Evolutionary conservation across 768 basidiomycete genomes (phyloP).

Genomic region (Boletus pseudo-olivaceus): DNA sequence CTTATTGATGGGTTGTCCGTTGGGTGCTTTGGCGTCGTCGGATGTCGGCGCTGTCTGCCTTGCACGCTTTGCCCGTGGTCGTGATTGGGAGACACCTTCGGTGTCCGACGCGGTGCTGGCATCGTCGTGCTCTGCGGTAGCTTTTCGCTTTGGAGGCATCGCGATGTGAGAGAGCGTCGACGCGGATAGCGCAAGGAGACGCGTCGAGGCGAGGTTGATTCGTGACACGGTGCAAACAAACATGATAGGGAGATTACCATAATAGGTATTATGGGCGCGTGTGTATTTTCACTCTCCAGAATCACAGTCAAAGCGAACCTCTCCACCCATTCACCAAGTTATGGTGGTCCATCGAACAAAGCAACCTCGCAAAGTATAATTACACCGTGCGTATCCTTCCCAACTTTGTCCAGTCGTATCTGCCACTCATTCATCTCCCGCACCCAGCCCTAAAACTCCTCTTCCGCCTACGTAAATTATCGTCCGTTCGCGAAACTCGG

Average conservation of each 20-base stretch:
- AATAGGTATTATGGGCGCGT: slow-evolving; percentile 17
- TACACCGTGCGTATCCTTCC: neutral
- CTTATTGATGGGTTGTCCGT: slow-evolving; percentile 71
- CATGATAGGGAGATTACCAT: neutral
- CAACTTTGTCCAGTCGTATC: neutral
- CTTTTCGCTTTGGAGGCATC: slow-evolving; percentile 33
- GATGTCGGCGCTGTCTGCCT: slow-evolving; percentile 23
- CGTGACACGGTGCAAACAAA: neutral
- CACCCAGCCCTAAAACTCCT: neutral
- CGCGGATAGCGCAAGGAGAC: neutral
- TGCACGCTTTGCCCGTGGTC: slow-evolving; percentile 21
- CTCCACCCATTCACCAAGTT: neutral
- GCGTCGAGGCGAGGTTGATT: neutral
- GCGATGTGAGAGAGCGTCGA: neutral
- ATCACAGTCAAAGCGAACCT: slow-evolving; percentile 9
- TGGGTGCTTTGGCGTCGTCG: slow-evolving; percentile 28
- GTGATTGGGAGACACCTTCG: slow-evolving; percentile 25
- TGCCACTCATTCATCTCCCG: neutral
- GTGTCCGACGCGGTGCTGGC: slow-evolving; percentile 28
- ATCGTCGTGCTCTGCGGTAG: slow-evolving; percentile 34
- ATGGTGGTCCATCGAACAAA: neutral
- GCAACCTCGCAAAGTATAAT: neutral
- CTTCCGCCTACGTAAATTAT: neutral
- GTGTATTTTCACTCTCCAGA: slow-evolving; percentile 3
- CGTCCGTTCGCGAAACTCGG: neutral